Evolutionary conservation across 148 eudicot genomes (phyloP).

Genomic region (Nyssa sinensis): DNA sequence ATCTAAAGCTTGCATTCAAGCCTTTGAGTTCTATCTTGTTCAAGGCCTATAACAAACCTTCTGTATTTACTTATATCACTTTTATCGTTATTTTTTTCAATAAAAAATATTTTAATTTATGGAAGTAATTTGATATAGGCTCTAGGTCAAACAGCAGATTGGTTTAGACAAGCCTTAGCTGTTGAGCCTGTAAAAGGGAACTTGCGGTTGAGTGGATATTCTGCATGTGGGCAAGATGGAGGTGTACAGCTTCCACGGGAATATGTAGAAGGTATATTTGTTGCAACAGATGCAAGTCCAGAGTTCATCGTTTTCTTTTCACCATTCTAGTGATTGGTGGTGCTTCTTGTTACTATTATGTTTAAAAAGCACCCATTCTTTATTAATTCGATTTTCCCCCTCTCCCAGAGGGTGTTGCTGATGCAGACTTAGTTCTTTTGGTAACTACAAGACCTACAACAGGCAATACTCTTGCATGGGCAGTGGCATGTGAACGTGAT

Average conservation of each 20-base stretch:
- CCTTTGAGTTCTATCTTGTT: not conserved
- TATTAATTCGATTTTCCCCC: constrained; percentile 10
- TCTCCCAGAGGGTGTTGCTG: constrained; percentile 76
- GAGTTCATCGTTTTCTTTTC: constrained; percentile 4
- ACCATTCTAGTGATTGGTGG: not conserved
- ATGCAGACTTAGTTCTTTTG: constrained; percentile 91
- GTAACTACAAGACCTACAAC: constrained; percentile 98
- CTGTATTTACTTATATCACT: not conserved
- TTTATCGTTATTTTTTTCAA: not conserved
- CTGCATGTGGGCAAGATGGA: constrained; percentile 99
- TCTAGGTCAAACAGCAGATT: constrained; percentile 88
- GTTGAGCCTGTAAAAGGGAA: constrained; percentile 95
- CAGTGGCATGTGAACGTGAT: constrained; percentile 98
- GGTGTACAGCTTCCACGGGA: constrained; percentile 95
- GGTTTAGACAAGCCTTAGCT: constrained; percentile 90
- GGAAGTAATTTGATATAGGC: constrained; percentile 51
- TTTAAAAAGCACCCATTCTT: not conserved
- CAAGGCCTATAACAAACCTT: not conserved
- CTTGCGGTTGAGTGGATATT: constrained; percentile 94
- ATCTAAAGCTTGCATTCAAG: not conserved
- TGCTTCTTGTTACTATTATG: not conserved
- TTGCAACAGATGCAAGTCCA: not conserved
- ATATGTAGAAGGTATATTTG: constrained; percentile 79
- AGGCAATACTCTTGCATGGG: constrained; percentile 99
- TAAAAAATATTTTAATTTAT: not conserved